Evolutionary conservation across 176 grass and related monocot species (phyloP).

Genomic region (Oryza meyeriana): DNA sequence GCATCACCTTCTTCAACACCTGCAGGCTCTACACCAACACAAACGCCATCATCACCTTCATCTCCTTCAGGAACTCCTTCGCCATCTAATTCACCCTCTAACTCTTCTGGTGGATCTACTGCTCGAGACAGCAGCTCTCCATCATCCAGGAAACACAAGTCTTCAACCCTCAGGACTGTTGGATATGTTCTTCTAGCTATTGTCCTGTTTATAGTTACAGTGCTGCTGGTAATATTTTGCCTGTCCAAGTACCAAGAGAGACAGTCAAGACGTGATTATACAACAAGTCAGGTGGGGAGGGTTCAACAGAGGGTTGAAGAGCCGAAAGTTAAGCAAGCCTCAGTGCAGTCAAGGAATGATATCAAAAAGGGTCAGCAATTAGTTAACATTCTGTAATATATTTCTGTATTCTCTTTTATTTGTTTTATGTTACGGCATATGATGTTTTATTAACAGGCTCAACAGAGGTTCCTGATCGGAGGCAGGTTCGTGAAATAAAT

Average conservation of each 20-base stretch:
- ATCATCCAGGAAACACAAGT: slow-evolving; percentile 53
- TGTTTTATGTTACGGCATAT: slow-evolving; percentile 25
- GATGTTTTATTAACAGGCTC: slow-evolving; percentile 44
- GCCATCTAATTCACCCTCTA: slow-evolving; percentile 10
- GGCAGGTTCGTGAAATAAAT: slow-evolving; percentile 46
- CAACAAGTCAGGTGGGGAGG: slow-evolving; percentile 41
- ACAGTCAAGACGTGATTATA: slow-evolving; percentile 45
- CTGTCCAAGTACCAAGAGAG: slow-evolving; percentile 82
- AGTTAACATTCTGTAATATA: slow-evolving; percentile 2
- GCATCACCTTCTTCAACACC: slow-evolving; percentile 51
- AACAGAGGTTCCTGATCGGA: slow-evolving; percentile 47
- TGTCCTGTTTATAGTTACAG: slow-evolving; percentile 60
- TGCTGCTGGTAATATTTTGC: slow-evolving; percentile 61
- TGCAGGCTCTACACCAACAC: slow-evolving; percentile 44
- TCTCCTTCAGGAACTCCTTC: slow-evolving; percentile 42
- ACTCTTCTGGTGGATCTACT: slow-evolving; percentile 48
- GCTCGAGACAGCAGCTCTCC: slow-evolving; percentile 43
- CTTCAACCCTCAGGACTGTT: slow-evolving; percentile 71
- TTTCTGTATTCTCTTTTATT: slow-evolving; percentile 13
- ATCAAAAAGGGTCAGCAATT: slow-evolving; percentile 51
- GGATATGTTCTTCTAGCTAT: slow-evolving; percentile 85
- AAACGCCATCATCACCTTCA: slow-evolving; percentile 50
- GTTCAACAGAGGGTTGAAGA: slow-evolving; percentile 44
- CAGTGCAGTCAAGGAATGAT: slow-evolving; percentile 43
- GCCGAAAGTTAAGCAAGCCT: slow-evolving; percentile 56